These are phyloP conservation scores for Silene conica DNA, from an alignment of 148 eudicot species.

Conservation along the genomic window DNA sequence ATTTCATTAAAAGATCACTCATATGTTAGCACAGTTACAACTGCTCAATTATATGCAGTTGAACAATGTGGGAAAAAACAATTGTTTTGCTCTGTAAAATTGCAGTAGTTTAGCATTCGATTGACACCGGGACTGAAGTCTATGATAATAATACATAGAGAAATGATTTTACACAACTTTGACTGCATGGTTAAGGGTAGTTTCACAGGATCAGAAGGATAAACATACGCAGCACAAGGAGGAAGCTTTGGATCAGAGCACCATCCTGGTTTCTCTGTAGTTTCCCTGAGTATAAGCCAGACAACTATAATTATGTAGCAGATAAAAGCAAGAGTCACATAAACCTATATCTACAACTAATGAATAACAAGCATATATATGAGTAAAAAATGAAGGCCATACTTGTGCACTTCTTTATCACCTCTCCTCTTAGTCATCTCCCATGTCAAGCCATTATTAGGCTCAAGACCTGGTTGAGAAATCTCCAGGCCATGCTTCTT, in stretches of 20 bases:
- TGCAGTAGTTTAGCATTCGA: too few species aligned
- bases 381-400: slow-evolving; percentile 22
- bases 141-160: neutral
- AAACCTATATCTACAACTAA: neutral
- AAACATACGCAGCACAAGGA: slow-evolving; percentile 89
- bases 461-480: slow-evolving; percentile 87
- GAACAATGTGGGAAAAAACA: neutral
- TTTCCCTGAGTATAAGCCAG: slow-evolving; percentile 48
- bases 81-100: too few species aligned
- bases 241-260: slow-evolving; percentile 75
- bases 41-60: too few species aligned
- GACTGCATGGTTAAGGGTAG: neutral
- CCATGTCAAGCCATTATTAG: slow-evolving; percentile 84
- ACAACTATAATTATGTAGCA: slow-evolving; percentile 4
- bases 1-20: too few species aligned
- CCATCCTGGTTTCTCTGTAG: slow-evolving; percentile 93
- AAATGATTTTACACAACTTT: neutral
- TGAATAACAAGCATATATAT: neutral
- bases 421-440: slow-evolving; percentile 86
- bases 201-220: slow-evolving; percentile 22
- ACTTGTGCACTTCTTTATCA: slow-evolving; percentile 86
- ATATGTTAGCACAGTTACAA: too few species aligned
- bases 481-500: slow-evolving; percentile 78
- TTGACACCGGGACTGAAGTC: neutral
- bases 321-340: neutral